Evolutionary conservation across 495 filamentous ascomycete species (phyloP).

Genomic region (Tuber brumale): DNA sequence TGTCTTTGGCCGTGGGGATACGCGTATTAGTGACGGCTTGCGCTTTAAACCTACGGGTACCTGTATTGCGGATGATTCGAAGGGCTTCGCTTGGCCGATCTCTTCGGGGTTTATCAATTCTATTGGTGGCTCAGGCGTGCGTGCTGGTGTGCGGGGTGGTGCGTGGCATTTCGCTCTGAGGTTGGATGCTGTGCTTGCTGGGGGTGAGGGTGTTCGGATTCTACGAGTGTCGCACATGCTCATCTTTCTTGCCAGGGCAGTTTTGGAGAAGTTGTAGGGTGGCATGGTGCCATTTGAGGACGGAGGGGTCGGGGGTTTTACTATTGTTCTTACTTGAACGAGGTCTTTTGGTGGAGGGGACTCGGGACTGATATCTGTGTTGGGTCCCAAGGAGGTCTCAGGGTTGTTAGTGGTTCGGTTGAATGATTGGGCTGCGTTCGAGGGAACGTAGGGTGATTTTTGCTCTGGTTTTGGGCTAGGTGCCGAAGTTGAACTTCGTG

Average conservation of each 20-base stretch:
- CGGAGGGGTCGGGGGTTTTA: conserved; percentile 17
- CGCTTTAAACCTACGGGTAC: conserved; percentile 15
- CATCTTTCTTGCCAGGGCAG: conserved; percentile 25
- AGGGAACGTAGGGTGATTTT: conserved; percentile 11
- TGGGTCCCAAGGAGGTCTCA: background rate
- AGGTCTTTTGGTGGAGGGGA: conserved; percentile 9
- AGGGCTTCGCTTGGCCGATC: conserved; percentile 18
- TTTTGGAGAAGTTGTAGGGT: conserved; percentile 23
- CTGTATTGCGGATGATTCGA: conserved; percentile 13
- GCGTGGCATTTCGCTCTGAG: background rate
- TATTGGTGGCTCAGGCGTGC: conserved; percentile 14
- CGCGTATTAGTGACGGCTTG: conserved; percentile 2
- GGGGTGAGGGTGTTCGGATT: background rate
- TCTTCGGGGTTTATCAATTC: conserved; percentile 18
- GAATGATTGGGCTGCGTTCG: conserved; percentile 18
- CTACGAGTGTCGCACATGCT: conserved; percentile 21
- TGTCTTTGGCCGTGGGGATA: background rate
- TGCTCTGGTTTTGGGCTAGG: conserved; percentile 9
- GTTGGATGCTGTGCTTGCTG: conserved; percentile 3
- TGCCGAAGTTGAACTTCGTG: conserved; percentile 10
- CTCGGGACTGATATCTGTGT: conserved; percentile 5
- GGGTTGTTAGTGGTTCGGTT: conserved; percentile 7
- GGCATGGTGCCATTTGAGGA: conserved; percentile 10
- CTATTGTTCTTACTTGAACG: background rate
- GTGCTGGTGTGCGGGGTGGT: conserved; percentile 7